These are phyloP conservation scores for Pseudogymnoascus sp. DNA, from an alignment of 2,329 filamentous ascomycete genomes.

Conservation along the genomic window DNA sequence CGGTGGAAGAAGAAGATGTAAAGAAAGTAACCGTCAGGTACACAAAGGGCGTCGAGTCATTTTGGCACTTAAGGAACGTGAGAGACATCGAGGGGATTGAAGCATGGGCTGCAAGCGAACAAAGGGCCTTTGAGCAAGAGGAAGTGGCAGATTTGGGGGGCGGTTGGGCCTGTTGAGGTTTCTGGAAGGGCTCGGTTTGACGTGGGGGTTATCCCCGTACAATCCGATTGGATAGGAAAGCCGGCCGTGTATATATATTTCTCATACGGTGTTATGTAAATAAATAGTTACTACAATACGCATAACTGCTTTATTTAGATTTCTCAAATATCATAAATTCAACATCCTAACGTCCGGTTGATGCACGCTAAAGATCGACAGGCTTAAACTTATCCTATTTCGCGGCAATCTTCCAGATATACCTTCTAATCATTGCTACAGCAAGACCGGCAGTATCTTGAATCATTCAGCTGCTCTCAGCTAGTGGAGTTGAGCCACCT, in stretches of 20 bases:
- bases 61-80: constrained; percentile 67
- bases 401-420: not conserved
- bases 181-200: not conserved
- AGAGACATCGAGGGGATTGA: constrained; percentile 52
- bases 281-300: not conserved
- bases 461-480: not conserved
- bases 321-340: constrained; percentile 1
- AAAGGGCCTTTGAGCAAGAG: not conserved
- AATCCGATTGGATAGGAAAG: not conserved
- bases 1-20: constrained; percentile 65
- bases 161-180: not conserved
- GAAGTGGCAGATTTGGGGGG: not conserved
- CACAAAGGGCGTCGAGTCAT: constrained; percentile 59
- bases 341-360: not conserved
- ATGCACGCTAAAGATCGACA: not conserved
- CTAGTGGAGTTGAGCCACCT: constrained; percentile 7
- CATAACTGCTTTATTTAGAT: not conserved
- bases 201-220: not conserved
- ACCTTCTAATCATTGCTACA: not conserved
- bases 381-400: not conserved
- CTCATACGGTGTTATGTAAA: not conserved
- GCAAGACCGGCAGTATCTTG: not conserved
- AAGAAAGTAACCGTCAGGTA: constrained; percentile 54
- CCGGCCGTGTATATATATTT: not conserved
- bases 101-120: not conserved